Conservation (phyloP, 2,329 filamentous ascomycete genomes). For the Diaporthe citrichinensis region DNA sequence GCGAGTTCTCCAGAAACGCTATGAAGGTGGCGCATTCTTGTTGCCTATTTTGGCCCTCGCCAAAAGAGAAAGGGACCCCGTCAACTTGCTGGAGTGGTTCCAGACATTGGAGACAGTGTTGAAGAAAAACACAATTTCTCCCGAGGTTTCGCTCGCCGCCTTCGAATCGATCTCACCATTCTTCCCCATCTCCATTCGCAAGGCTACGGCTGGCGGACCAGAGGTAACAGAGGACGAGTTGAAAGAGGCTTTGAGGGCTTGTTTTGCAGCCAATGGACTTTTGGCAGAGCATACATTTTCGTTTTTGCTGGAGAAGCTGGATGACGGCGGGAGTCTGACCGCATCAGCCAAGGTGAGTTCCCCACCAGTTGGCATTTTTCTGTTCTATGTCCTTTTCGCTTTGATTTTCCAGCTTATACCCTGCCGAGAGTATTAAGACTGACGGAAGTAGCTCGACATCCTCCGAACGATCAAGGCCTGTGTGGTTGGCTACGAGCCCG, state of each 20-base stretch:
- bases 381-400: neutral
- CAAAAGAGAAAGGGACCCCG: constrained; percentile 68
- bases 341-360: constrained; percentile 67
- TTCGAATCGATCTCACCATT: constrained; percentile 72
- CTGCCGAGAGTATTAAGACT: neutral
- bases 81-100: constrained; percentile 71
- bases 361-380: too few relatives aligned
- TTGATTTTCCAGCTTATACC: neutral
- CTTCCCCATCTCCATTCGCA: constrained; percentile 71
- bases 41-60: constrained; percentile 57
- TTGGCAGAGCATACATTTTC: constrained; percentile 64
- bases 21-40: constrained; percentile 35
- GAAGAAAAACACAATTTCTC: constrained; percentile 59
- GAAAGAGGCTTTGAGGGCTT: constrained; percentile 66
- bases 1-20: constrained; percentile 44
- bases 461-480: constrained; percentile 69
- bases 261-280: constrained; percentile 65
- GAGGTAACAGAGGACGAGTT: constrained; percentile 70
- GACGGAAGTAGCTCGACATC: constrained; percentile 62
- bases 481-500: constrained; percentile 62
- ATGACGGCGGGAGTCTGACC: constrained; percentile 71
- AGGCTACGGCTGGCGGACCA: constrained; percentile 60
- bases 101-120: constrained; percentile 62
- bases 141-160: constrained; percentile 63
- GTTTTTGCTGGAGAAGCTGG: constrained; percentile 69